phyloP scores from a whole-genome alignment of 2,329 filamentous ascomycete species.

The Colletotrichum coccodes region DNA sequence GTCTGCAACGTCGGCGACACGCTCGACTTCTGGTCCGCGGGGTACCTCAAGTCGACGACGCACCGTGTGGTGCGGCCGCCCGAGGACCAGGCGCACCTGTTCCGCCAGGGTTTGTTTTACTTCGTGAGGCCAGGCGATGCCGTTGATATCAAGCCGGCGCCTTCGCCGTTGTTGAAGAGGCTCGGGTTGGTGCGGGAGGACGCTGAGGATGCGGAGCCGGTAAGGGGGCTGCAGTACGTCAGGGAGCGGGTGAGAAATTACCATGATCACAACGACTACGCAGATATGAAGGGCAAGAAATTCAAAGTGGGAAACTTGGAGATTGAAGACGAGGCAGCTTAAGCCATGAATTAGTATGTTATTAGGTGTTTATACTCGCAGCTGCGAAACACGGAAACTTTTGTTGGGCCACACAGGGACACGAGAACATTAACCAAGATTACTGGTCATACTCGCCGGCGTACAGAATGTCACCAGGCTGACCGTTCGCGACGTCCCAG shows the following conservation, averaged over 20 bases:
- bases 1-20: slow-evolving; percentile 53
- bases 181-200: slow-evolving; percentile 38
- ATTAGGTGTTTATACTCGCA: neutral
- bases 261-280: slow-evolving; percentile 50
- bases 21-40: slow-evolving; percentile 42
- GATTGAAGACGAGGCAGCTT: slow-evolving; percentile 50
- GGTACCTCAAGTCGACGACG: slow-evolving; percentile 45
- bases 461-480: slow-evolving; percentile 53
- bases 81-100: slow-evolving; percentile 42
- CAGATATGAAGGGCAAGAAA: slow-evolving; percentile 48
- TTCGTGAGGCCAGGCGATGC: slow-evolving; percentile 47
- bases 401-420: neutral
- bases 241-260: slow-evolving; percentile 52
- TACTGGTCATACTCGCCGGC: slow-evolving; percentile 50
- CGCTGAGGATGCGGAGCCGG: slow-evolving; percentile 40
- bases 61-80: slow-evolving; percentile 48
- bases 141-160: slow-evolving; percentile 41
- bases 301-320: slow-evolving; percentile 51
- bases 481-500: slow-evolving; percentile 59
- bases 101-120: slow-evolving; percentile 48
- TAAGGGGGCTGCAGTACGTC: slow-evolving; percentile 51
- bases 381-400: neutral
- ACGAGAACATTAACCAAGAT: neutral
- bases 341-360: neutral
- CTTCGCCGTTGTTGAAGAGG: slow-evolving; percentile 41